Evolutionary conservation across 352 stramenopile genomes (phyloP), one percentile per base, ranked within the genome.

Genomic region (Phytophthora syringae): DNA sequence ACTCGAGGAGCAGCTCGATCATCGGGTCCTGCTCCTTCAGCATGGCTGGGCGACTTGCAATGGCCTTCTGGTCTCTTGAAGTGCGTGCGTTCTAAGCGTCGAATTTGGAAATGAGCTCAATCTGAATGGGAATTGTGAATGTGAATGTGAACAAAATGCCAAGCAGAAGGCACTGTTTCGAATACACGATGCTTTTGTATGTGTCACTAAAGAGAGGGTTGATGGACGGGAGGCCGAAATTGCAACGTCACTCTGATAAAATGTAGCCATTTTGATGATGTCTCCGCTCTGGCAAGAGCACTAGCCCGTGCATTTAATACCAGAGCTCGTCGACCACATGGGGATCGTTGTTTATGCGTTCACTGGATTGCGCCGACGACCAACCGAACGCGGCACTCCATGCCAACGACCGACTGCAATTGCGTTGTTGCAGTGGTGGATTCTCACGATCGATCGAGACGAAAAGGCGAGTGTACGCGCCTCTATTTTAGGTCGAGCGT

Each of bases 21-120:
- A 94, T 88, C 48, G 86, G 82, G 63, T 94, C 86, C 65, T 94
- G 73, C 60, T 94, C 86, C 59, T 94, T 94, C 15, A 94, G 72
- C 86, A 94, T 94, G 24, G 7, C 9, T 42, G 3, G 5, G 34
- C 9, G 9, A 9, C 5, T 32, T 32, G 27, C 9, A 32, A 32
- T 47, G 20, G 13, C 2, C 9, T 22, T 25, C 5, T 10, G n/a
- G 5, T 0, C 18, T 25, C 39, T 47, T 25, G 27, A 24, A 27
- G 32, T 64, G 53, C 5, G 55, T 15, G 5, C 18, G n/a, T n/a
- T n/a, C n/a, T 44, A 42, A 30, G 13, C 15, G 49, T 43, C 36
- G 22, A 67, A 16, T 65, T 59, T 10, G 12, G 25, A 42, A 71
- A 61, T 70, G 62, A 59, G 15, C 18, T n/a, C 21, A 15, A 25